Base-by-base conservation (phyloP, 306 rosid species). In the Medicago ruthenica region DNA sequence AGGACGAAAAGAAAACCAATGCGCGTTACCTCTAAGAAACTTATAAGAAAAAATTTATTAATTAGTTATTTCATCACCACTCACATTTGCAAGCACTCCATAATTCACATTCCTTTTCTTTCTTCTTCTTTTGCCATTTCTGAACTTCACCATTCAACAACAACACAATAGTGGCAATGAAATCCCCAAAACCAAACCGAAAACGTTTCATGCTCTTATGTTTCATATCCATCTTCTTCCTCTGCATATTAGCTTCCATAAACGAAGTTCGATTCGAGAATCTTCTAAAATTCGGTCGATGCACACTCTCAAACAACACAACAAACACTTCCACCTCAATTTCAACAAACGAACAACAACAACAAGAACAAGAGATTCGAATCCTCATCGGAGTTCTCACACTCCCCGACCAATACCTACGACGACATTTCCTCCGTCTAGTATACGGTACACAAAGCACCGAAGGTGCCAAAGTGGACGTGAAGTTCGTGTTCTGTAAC, bases 341-440 rank as follows among this genome's bases (percentile, higher is more conserved):
- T 8, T 55, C 55, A 9, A 5, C 9, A 9, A 13, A 18, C 9
- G 2, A 4, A 36, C 22, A 70, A 62, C 16, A 58, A 0, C 79
- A 79, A 63, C 12, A 62, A n/a, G n/a, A n/a, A 36, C 15, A 63
- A 1, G 90, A 87, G 5, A 85, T 88, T 12, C 81, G 99, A 21
- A 82, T 95, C 17, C 93, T 95, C 70, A 84, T 95, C 64, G 93
- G 97, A 41, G 81, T 95, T 41, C 92, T 88, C 41, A 95, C 99
- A 1, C 93, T 92, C 16, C 96, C 99, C 4, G 99, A 95, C 83
- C 99, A 95, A 21, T 90, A 95, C 92, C 85, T 86, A 1, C 87
- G 89, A 4, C 96, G 99, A n/a, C 89, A 95, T 86, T 95, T 95
- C 85, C 97, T 95, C 41, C 96, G 99, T 8, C 79, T 90, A 3